phyloP scores from a whole-genome alignment of 2,329 filamentous ascomycete genomes.

The Aspergillus hiratsukae region DNA sequence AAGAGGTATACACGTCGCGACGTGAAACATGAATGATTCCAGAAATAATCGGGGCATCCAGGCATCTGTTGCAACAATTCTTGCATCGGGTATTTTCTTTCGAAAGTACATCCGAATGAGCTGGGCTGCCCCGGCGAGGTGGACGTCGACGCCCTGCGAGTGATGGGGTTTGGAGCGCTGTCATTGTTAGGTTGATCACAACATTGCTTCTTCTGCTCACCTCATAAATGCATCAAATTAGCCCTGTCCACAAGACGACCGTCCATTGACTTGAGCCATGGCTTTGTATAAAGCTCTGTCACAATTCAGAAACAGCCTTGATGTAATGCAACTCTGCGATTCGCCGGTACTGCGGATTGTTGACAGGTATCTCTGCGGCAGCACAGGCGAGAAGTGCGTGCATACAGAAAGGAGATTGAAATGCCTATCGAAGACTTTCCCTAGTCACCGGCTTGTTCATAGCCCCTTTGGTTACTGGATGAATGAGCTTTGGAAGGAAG shows the following conservation, averaged over 20 bases:
- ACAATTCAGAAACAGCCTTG: slow-evolving; percentile 10
- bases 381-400: slow-evolving; percentile 21
- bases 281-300: neutral
- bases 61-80: neutral
- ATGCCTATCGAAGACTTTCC: slow-evolving; percentile 13
- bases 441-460: slow-evolving; percentile 8
- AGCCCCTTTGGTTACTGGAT: slow-evolving; percentile 10
- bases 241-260: slow-evolving; percentile 13
- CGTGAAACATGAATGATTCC: slow-evolving; percentile 26
- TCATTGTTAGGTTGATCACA: neutral
- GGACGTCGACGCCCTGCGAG: slow-evolving; percentile 16
- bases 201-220: slow-evolving; percentile 2
- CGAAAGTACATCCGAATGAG: slow-evolving; percentile 13
- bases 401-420: slow-evolving; percentile 16
- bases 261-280: neutral
- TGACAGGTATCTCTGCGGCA: slow-evolving; percentile 17
- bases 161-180: slow-evolving; percentile 15
- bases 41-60: slow-evolving; percentile 15
- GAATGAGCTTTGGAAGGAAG: slow-evolving; percentile 20
- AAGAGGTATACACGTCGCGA: slow-evolving; percentile 23
- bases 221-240: slow-evolving; percentile 24
- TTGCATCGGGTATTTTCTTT: neutral
- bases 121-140: slow-evolving; percentile 19
- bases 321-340: slow-evolving; percentile 16
- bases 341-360: slow-evolving; percentile 5